Conservation (phyloP, 768 basidiomycete genomes). For the Butyriboletus loyo region DNA sequence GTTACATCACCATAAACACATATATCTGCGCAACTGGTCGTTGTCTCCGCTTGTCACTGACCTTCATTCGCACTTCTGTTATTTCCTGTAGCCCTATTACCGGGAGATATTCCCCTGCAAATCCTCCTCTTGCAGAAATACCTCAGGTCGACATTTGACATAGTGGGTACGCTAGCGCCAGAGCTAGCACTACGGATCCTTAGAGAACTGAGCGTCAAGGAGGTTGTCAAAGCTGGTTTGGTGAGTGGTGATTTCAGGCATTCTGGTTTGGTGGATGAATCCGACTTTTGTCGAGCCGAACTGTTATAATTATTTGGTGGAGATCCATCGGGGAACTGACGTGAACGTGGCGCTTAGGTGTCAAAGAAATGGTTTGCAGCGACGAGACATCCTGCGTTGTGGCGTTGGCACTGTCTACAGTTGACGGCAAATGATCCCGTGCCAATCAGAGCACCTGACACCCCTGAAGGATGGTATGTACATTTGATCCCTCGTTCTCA, state of each 20-base stretch:
- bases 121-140: slow-evolving; percentile 86
- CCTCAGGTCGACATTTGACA: slow-evolving; percentile 75
- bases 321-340: background rate
- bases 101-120: slow-evolving; percentile 82
- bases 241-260: slow-evolving; percentile 19
- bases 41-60: background rate
- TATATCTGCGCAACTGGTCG: background rate
- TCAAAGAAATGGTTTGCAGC: slow-evolving; percentile 41
- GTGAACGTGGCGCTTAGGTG: slow-evolving; percentile 26
- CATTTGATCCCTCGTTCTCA: background rate
- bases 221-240: slow-evolving; percentile 52
- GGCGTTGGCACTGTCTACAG: slow-evolving; percentile 72
- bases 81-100: slow-evolving; percentile 57
- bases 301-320: background rate
- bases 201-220: slow-evolving; percentile 52
- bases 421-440: slow-evolving; percentile 72
- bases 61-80: slow-evolving; percentile 9
- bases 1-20: background rate
- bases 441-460: slow-evolving; percentile 57
- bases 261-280: background rate
- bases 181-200: slow-evolving; percentile 65
- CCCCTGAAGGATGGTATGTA: slow-evolving; percentile 70
- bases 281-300: background rate
- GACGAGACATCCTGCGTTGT: slow-evolving; percentile 63
- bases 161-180: slow-evolving; percentile 69